Conservation (phyloP, 192 early-diverging fungal genomes). For the Paraglomus occultum region DNA sequence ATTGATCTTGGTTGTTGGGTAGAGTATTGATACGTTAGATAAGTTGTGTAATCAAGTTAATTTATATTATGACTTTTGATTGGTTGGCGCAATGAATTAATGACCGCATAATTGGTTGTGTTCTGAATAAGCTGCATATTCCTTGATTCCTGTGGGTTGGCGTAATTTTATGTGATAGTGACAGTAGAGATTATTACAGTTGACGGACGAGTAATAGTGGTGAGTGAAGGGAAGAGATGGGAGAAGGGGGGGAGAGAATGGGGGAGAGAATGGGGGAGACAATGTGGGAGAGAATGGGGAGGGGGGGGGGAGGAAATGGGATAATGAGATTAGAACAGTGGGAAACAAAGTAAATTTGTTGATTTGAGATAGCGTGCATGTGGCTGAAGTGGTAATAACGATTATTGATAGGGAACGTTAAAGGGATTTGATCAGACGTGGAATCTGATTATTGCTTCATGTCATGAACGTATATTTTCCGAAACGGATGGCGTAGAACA, state of each 20-base stretch:
- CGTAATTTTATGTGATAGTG: background rate
- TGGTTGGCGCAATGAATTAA: too few species aligned
- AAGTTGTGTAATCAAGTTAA: too few species aligned
- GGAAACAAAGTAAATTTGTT: background rate
- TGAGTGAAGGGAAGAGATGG: conserved; percentile 15
- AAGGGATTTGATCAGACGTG: conserved; percentile 54
- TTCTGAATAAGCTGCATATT: too few species aligned
- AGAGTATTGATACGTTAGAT: too few species aligned
- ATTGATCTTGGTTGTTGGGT: too few species aligned
- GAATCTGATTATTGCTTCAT: conserved; percentile 51
- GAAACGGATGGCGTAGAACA: conserved; percentile 45
- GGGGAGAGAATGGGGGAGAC: too few species aligned
- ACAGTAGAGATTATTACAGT: conserved; percentile 35
- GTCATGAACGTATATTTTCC: conserved; percentile 55
- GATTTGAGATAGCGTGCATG: background rate
- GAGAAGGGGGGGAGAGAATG: background rate
- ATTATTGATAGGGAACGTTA: conserved; percentile 46
- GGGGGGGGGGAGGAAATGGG: background rate
- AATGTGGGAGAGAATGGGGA: too few species aligned
- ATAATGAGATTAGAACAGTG: background rate
- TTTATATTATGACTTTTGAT: too few species aligned
- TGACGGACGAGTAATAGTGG: conserved; percentile 47
- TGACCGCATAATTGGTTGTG: too few species aligned
- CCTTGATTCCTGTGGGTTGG: too few species aligned
- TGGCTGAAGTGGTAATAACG: background rate